Evolutionary conservation across 176 grass and related monocot species (phyloP), one percentile per base, ranked within the genome.

Genomic region (Eleusine indica): DNA sequence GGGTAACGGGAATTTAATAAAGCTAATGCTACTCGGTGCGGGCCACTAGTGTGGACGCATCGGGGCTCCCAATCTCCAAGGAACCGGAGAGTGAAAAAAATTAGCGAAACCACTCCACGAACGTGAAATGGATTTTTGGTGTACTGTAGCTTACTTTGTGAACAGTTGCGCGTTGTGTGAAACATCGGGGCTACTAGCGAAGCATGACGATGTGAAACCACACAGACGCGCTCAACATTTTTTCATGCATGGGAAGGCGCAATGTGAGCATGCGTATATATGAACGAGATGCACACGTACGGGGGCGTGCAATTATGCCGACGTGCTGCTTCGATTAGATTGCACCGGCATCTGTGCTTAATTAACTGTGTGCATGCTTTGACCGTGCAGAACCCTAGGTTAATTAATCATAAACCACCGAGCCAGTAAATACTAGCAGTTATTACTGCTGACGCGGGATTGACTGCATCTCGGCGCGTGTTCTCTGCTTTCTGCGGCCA

Each of bases 311-410:
- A 80, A 80, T 68, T 40, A 80, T 80, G 21, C 58, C 21, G 47
- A 49, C 64, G 75, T 8, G 12, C 37, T 19, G 79, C 51, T 81
- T 81, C 79, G 49, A 81, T 71, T 81, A 29, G 79, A 81, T 58
- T 43, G 66, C 51, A 28, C 51, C 14, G 37, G 48, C 48, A 37
- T 53, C 30, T 5, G 30, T 22, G 78, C 41, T 8, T 44, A 10
- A 49, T 49, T 12, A 49, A 10, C 10, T 10, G 47, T 49, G 49
- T 16, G 54, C 17, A 1, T 25, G 9, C 0, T 81, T 40, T 57
- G 66, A 81, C 49, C 79, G 51, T 22, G 17, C 7, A 2, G 52
- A 81, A 40, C 47, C 32, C 3, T 15, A 18, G 51, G 51, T 75
- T 68, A 67, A 68, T n/a, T 35, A 21, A 46, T 32, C 29, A 25